These are phyloP conservation scores for Metschnikowia cubensis DNA, from an alignment of 805 yeast genomes.

Conservation along the genomic window DNA sequence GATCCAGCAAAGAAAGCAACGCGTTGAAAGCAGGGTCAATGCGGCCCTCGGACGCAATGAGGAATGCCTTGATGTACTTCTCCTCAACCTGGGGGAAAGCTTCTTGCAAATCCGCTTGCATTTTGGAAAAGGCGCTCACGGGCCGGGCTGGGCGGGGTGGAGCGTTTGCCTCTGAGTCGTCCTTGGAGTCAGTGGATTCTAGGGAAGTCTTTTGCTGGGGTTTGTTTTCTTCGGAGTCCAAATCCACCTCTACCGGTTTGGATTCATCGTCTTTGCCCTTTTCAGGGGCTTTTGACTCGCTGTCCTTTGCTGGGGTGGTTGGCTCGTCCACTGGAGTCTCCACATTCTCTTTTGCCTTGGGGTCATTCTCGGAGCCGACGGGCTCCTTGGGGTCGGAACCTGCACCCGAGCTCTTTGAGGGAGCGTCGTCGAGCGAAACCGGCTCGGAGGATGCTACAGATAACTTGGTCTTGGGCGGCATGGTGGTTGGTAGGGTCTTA, in stretches of 20 bases:
- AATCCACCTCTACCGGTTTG: neutral
- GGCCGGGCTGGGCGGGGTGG: constrained; percentile 54
- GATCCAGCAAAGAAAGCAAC: constrained; percentile 73
- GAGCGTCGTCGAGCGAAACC: constrained; percentile 22
- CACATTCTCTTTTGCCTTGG: neutral
- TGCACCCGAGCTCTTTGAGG: neutral
- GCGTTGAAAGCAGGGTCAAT: constrained; percentile 89
- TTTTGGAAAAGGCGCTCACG: constrained; percentile 51
- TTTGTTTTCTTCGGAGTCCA: neutral
- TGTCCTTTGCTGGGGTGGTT: neutral
- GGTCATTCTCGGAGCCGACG: neutral
- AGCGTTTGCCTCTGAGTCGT: constrained; percentile 14
- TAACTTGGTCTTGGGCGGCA: constrained; percentile 21
- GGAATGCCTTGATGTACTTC: constrained; percentile 65
- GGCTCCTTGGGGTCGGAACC: constrained; percentile 4
- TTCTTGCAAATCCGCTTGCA: constrained; percentile 61
- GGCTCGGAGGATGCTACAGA: constrained; percentile 34
- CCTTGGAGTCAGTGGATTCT: neutral
- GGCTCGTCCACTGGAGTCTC: constrained; percentile 1
- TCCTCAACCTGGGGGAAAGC: constrained; percentile 84
- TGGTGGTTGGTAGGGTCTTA: neutral
- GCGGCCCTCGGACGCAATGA: constrained; percentile 80
- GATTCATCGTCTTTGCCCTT: neutral
- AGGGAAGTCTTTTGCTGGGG: neutral
- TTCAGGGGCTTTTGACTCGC: neutral